Percentiles rank a stretch among this genome's conserved stretches.
Conservation (phyloP, 2,329 filamentous ascomycete genomes). For the Stachybotrys echinatus region DNA sequence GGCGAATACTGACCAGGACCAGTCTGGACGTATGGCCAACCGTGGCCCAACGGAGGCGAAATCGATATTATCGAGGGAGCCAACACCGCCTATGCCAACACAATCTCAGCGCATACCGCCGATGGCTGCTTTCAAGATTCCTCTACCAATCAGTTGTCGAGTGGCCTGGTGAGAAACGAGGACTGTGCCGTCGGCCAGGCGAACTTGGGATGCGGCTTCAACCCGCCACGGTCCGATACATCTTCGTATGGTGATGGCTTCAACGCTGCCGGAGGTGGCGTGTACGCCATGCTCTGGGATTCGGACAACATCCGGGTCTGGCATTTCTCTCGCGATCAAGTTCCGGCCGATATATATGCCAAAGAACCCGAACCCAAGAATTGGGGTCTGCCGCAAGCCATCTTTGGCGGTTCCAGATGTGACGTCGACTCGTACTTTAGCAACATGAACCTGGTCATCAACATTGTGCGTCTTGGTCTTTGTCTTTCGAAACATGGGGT, state of each 20-base stretch:
- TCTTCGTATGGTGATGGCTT: conserved; percentile 57
- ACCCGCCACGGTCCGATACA: conserved; percentile 32
- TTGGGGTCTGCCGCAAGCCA: conserved; percentile 66
- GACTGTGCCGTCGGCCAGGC: conserved; percentile 31
- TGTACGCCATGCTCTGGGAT: conserved; percentile 70
- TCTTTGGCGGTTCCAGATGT: conserved; percentile 62
- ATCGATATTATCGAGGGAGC: conserved; percentile 69
- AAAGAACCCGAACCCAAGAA: conserved; percentile 54
- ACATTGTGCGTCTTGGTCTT: conserved; percentile 42
- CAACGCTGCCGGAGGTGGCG: conserved; percentile 60
- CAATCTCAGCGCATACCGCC: conserved; percentile 57
- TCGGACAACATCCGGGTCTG: conserved; percentile 63
- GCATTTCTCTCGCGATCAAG: conserved; percentile 63
- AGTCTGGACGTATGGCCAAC: conserved; percentile 48
- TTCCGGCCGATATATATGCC: conserved; percentile 60
- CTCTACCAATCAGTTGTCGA: conserved; percentile 3
- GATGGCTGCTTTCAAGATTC: conserved; percentile 23
- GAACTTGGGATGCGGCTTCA: conserved; percentile 41
- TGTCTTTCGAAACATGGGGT: not conserved
- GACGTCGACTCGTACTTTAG: conserved; percentile 61
- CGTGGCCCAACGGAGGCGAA: conserved; percentile 61
- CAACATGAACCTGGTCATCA: conserved; percentile 66
- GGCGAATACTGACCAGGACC: conserved; percentile 2
- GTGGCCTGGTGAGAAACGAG: conserved; percentile 18
- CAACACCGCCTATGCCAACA: conserved; percentile 53